phyloP scores from a whole-genome alignment of 2,329 filamentous ascomycete species.

The Aspergillus latus region DNA sequence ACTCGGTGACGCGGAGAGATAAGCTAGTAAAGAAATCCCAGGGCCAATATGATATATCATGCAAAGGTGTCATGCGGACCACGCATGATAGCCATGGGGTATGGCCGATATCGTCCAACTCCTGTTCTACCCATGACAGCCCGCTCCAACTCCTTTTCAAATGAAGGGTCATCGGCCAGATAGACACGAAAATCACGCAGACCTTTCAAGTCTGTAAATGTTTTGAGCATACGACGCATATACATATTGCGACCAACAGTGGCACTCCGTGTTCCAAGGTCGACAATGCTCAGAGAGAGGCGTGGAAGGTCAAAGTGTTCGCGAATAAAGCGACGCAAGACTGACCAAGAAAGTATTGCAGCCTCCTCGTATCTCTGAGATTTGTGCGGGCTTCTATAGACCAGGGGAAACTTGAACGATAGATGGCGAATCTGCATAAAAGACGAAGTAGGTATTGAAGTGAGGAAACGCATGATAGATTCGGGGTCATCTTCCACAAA shows the following conservation, averaged over 20 bases:
- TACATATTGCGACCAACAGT: constrained; percentile 15
- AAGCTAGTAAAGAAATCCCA: not conserved
- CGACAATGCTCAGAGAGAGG: constrained; percentile 24
- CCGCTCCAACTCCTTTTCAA: constrained; percentile 21
- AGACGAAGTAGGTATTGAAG: constrained; percentile 21
- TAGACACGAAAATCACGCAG: constrained; percentile 24
- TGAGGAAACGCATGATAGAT: constrained; percentile 22
- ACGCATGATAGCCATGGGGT: not conserved
- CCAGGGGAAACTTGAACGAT: constrained; percentile 23
- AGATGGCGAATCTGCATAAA: constrained; percentile 23
- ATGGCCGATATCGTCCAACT: constrained; percentile 2
- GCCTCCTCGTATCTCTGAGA: constrained; percentile 11
- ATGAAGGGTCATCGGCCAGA: constrained; percentile 21
- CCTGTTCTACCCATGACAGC: constrained; percentile 16
- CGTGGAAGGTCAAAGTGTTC: constrained; percentile 27
- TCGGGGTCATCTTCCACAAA: constrained; percentile 27
- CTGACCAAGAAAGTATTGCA: constrained; percentile 22
- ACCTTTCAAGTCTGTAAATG: constrained; percentile 20
- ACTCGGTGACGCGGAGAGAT: not conserved
- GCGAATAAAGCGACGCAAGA: constrained; percentile 30
- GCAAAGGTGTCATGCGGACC: not conserved
- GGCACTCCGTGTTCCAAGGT: constrained; percentile 15
- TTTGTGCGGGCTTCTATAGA: constrained; percentile 12
- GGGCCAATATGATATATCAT: not conserved
- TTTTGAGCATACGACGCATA: constrained; percentile 21